Percentiles rank a stretch among this genome's conserved stretches.
phyloP scores from a whole-genome alignment of 177 flowering plant species.

The Telopea speciosissima region DNA sequence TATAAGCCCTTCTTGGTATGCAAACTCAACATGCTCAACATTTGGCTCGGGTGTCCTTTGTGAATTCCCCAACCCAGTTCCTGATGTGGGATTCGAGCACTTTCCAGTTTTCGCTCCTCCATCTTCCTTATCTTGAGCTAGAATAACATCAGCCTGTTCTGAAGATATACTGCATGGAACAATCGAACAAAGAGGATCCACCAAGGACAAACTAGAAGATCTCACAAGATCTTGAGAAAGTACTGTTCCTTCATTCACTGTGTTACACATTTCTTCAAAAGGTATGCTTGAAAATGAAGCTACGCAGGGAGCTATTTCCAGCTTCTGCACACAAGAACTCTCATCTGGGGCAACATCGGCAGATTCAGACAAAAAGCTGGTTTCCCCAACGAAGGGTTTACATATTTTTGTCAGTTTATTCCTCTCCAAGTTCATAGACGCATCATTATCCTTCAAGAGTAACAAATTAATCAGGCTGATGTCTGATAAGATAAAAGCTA shows the following conservation, averaged over 20 bases:
- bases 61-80: conserved; percentile 13
- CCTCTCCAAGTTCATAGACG: conserved; percentile 4
- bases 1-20: conserved; percentile 13
- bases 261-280: conserved; percentile 24
- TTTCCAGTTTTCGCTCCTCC: conserved; percentile 16
- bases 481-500: neutral
- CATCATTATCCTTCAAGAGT: conserved; percentile 27
- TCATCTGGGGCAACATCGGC: conserved; percentile 44
- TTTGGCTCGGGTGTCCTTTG: conserved; percentile 1
- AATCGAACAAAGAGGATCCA: conserved; percentile 85
- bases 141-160: conserved; percentile 19
- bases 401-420: conserved; percentile 20
- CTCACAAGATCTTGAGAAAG: conserved; percentile 41
- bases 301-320: conserved; percentile 12
- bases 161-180: conserved; percentile 76
- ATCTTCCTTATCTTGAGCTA: conserved; percentile 14
- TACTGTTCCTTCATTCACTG: conserved; percentile 17
- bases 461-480: neutral
- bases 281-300: conserved; percentile 34
- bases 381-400: conserved; percentile 36
- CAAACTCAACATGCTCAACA: conserved; percentile 2
- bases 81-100: conserved; percentile 12
- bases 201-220: conserved; percentile 36
- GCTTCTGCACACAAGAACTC: conserved; percentile 34
- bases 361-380: conserved; percentile 80